Evolutionary conservation across 805 yeast genomes (phyloP).

Genomic region (Cyberlindnera mycetangii): DNA sequence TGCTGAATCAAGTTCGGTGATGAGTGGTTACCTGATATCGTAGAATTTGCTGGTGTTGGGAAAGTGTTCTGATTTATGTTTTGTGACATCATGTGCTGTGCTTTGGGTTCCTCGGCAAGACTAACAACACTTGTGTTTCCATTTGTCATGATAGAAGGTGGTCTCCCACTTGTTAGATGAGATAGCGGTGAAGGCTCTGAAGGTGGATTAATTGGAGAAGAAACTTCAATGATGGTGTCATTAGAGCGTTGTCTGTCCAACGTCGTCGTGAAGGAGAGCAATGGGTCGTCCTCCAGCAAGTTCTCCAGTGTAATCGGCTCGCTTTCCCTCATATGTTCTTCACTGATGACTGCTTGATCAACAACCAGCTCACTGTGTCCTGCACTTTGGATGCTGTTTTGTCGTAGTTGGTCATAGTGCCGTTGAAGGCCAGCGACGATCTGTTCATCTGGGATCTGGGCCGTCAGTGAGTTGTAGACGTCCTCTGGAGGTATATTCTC

Average conservation of each 20-base stretch:
- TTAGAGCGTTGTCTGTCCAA: constrained; percentile 29
- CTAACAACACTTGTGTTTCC: constrained; percentile 10
- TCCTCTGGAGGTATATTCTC: constrained; percentile 14
- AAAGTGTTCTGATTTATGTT: constrained; percentile 4
- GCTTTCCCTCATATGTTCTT: constrained; percentile 2
- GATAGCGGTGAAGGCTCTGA: constrained; percentile 10
- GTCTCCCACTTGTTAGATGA: not conserved
- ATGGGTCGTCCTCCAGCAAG: constrained; percentile 28
- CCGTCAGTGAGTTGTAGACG: constrained; percentile 13
- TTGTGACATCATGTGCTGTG: not conserved
- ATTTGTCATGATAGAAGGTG: not conserved
- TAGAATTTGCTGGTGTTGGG: constrained; percentile 19
- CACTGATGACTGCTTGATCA: not conserved
- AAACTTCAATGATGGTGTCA: constrained; percentile 27
- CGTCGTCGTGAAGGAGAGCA: constrained; percentile 25
- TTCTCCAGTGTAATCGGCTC: constrained; percentile 23
- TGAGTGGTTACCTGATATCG: constrained; percentile 11
- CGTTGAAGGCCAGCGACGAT: constrained; percentile 22
- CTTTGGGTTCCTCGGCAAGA: constrained; percentile 6
- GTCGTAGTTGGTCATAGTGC: constrained; percentile 10
- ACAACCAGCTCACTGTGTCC: constrained; percentile 7
- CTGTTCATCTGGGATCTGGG: constrained; percentile 21
- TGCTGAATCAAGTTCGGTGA: constrained; percentile 9
- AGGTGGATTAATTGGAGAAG: constrained; percentile 17
- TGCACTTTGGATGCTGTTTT: constrained; percentile 5